Base-by-base conservation (phyloP, 2,329 filamentous ascomycete genomes). In the Phaeosphaeria sp. region DNA sequence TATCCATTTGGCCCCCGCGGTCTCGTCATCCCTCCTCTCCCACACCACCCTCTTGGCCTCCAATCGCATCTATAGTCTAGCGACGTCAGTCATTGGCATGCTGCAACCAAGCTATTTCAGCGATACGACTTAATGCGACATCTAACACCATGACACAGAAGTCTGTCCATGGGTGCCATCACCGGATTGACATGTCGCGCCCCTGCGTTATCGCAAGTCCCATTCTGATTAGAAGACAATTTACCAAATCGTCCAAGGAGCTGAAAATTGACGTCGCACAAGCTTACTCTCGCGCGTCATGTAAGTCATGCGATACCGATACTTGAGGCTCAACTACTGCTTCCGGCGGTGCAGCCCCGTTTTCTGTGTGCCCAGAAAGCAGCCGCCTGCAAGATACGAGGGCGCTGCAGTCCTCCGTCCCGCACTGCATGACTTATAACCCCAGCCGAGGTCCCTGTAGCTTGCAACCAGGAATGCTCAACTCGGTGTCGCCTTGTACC, bases 291-390 rank as follows among this genome's bases (percentile, higher is more conserved):
- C 18, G 42, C 45, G 21, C 21, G 24, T 18, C 44, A 42, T 47
- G 30, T 18, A 27, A 53, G 11, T 36, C 20, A 22, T 30, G 40
- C 40, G 8, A 13, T 18, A 21, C 40, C 8, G 20, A 36, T 36
- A 13, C 15, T 7, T 49, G 52, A 54, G 52, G 52, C 52, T 54
- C 45, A 49, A 36, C 17, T 54, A 45, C 52, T 49, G 36, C 36
- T 49, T 54, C 33, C 30, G 30, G 47, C 30, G 30, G 17, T 43
- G 45, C n/a, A 8, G 25, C n/a, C 45, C 45, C 51, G 27, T 24
- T 36, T 25, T 21, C 20, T 13, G 40, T 43, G 40, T 21, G 40
- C 40, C 40, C n/a, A 18, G n/a, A 18, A 49, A 36, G 36, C 46
- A 49, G 39, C 52, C 52, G 36, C 46, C 24, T 30, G 22, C 13